Evolutionary conservation across 2,329 filamentous ascomycete genomes (phyloP).

Genomic region (Alternaria ventricosa): DNA sequence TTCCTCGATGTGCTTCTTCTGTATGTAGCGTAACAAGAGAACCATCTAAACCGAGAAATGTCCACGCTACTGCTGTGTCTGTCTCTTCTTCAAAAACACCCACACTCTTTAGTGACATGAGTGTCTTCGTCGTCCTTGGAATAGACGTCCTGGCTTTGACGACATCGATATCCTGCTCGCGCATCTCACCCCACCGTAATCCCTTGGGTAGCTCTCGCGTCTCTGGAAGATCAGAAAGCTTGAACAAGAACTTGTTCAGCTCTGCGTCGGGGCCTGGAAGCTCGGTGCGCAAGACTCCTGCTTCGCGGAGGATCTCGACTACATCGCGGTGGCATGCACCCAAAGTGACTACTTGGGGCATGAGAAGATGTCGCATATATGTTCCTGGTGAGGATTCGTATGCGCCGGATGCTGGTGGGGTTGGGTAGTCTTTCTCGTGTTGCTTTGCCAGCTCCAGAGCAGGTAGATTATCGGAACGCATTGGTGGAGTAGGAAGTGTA

Average conservation of each 20-base stretch:
- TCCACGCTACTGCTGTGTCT: slow-evolving; percentile 67
- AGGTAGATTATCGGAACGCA: slow-evolving; percentile 33
- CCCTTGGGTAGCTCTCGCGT: slow-evolving; percentile 52
- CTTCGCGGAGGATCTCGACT: slow-evolving; percentile 28
- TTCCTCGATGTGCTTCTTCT: slow-evolving; percentile 65
- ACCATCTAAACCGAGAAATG: slow-evolving; percentile 67
- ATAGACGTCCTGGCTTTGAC: slow-evolving; percentile 59
- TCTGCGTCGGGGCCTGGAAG: slow-evolving; percentile 39
- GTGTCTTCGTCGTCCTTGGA: slow-evolving; percentile 58
- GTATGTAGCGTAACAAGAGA: slow-evolving; percentile 68
- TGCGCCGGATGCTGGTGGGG: slow-evolving; percentile 23
- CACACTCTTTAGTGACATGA: slow-evolving; percentile 50
- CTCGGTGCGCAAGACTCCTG: slow-evolving; percentile 33
- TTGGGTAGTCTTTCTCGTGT: slow-evolving; percentile 36
- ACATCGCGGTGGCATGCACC: slow-evolving; percentile 52
- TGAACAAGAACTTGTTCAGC: slow-evolving; percentile 66
- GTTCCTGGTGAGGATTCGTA: slow-evolving; percentile 28
- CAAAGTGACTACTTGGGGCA: slow-evolving; percentile 50
- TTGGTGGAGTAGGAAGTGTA: slow-evolving; percentile 32
- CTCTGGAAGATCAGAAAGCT: slow-evolving; percentile 54
- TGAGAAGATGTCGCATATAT: slow-evolving; percentile 42
- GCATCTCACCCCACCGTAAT: slow-evolving; percentile 63
- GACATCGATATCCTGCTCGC: slow-evolving; percentile 61
- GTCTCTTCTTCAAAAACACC: slow-evolving; percentile 53
- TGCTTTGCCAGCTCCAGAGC: slow-evolving; percentile 36